These are phyloP conservation scores for Aethionema arabicum DNA, from an alignment of 345 rosid species.

Conservation along the genomic window DNA sequence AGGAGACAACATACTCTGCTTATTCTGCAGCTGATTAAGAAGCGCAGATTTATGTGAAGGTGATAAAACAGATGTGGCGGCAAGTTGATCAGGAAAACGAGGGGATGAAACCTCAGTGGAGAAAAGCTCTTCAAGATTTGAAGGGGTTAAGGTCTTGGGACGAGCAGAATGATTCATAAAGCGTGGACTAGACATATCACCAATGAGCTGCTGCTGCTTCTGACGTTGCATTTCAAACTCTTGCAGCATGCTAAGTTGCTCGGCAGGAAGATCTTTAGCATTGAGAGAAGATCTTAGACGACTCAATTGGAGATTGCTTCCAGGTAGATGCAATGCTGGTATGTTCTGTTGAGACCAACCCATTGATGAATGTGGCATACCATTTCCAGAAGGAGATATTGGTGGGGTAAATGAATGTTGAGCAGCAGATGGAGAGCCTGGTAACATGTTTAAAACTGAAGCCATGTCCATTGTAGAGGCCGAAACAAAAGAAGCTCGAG, in stretches of 20 bases:
- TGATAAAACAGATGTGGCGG: slow-evolving; percentile 57
- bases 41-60: slow-evolving; percentile 64
- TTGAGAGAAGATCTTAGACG: slow-evolving; percentile 84
- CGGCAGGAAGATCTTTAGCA: slow-evolving; percentile 72
- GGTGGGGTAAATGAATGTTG: slow-evolving; percentile 71
- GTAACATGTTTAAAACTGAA: slow-evolving; percentile 69
- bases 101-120: slow-evolving; percentile 64
- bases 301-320: slow-evolving; percentile 77
- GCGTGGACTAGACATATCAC: slow-evolving; percentile 54
- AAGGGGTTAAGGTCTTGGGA: slow-evolving; percentile 59
- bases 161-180: slow-evolving; percentile 63
- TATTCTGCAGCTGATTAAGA: slow-evolving; percentile 61
- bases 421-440: slow-evolving; percentile 84
- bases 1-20: slow-evolving; percentile 76
- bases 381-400: slow-evolving; percentile 83
- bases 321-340: slow-evolving; percentile 79
- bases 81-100: slow-evolving; percentile 52
- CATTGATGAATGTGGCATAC: slow-evolving; percentile 55
- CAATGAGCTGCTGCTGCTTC: too few relatives aligned
- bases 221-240: slow-evolving; percentile 68
- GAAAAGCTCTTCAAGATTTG: slow-evolving; percentile 69
- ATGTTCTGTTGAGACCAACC: slow-evolving; percentile 89
- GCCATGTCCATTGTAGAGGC: slow-evolving; percentile 83
- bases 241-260: slow-evolving; percentile 53
- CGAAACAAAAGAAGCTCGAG: slow-evolving; percentile 48